Evolutionary conservation across 1,139 yeast species (phyloP).

Genomic region (Hemisphaericaspora xylofermentans): DNA sequence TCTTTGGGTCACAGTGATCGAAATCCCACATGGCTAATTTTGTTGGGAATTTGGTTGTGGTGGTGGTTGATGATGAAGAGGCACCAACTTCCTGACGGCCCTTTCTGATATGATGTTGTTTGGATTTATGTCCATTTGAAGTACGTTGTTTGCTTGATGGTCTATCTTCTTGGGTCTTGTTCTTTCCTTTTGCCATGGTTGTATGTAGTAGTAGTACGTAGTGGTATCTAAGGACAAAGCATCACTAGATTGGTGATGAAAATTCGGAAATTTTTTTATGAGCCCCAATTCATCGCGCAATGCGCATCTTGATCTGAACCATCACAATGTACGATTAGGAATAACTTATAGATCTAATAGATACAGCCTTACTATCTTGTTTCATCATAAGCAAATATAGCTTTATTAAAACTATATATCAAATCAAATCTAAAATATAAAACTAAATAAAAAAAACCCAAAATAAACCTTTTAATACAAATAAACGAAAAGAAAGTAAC

Average conservation of each 20-base stretch:
- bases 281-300: too few relatives aligned
- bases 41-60: conserved; percentile 51
- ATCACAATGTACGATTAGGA: too few relatives aligned
- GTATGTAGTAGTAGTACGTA: background rate
- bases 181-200: conserved; percentile 66
- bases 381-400: background rate
- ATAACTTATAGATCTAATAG: too few relatives aligned
- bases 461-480: conserved; percentile 2
- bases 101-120: conserved; percentile 49
- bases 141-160: conserved; percentile 35
- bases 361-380: too few relatives aligned
- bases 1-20: conserved; percentile 97
- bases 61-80: conserved; percentile 7
- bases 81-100: conserved; percentile 48
- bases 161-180: conserved; percentile 49
- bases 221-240: background rate
- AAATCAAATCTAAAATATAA: background rate
- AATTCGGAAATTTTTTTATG: background rate
- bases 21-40: conserved; percentile 93
- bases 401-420: too few relatives aligned
- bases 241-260: background rate
- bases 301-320: too few relatives aligned
- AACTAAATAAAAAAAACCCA: background rate
- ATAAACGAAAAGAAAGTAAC: conserved; percentile 1
- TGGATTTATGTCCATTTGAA: conserved; percentile 59